Conservation (phyloP, 495 filamentous ascomycete genomes). For the Immersiella caudata region DNA sequence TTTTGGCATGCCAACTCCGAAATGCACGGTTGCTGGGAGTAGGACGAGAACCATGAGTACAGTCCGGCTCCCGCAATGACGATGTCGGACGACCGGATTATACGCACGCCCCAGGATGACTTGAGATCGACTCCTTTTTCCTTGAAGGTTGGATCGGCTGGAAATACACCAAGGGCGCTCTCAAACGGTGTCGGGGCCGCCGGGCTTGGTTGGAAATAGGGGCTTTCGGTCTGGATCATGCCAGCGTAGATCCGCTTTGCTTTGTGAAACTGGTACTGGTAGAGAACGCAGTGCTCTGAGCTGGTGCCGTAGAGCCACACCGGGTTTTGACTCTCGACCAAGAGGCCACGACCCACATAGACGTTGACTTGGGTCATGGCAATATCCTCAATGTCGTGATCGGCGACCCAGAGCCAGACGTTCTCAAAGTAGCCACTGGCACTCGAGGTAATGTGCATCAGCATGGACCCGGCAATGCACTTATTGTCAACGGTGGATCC, state of each 20-base stretch:
- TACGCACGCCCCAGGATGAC: constrained; percentile 77
- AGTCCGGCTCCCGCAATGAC: constrained; percentile 26
- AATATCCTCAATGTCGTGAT: constrained; percentile 75
- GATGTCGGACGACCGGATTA: constrained; percentile 50
- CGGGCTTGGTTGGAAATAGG: constrained; percentile 84
- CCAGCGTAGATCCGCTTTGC: constrained; percentile 78
- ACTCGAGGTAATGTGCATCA: constrained; percentile 71
- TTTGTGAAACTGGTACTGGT: constrained; percentile 75
- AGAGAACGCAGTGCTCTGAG: constrained; percentile 81
- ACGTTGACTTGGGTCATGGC: constrained; percentile 82
- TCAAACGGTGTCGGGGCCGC: constrained; percentile 65
- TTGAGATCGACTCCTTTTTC: constrained; percentile 62
- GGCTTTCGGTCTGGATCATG: constrained; percentile 82
- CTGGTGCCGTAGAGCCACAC: constrained; percentile 72
- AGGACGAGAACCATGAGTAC: constrained; percentile 57
- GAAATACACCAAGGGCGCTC: constrained; percentile 59
- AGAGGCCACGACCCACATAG: constrained; percentile 78
- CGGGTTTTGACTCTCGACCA: constrained; percentile 63
- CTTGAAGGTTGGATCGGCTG: constrained; percentile 64
- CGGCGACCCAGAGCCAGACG: constrained; percentile 86
- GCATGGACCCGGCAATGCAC: constrained; percentile 1
- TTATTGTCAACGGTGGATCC: neutral
- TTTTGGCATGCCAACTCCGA: no score
- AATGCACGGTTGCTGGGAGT: constrained; percentile 55
- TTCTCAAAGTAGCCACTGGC: constrained; percentile 80